Conservation (phyloP, 306 rosid species). For the Corylus avellana region DNA sequence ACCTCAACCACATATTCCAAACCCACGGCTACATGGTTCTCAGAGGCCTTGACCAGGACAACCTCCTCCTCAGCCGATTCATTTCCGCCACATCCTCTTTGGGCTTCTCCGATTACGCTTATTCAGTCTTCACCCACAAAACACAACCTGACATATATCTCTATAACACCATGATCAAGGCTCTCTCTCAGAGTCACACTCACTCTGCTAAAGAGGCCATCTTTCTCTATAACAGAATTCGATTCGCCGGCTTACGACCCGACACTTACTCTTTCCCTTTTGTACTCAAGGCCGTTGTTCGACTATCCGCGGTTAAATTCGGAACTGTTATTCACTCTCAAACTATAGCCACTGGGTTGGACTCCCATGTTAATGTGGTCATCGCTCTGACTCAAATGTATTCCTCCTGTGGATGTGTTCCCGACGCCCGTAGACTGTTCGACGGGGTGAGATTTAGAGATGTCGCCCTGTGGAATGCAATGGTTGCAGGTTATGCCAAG, state of each 20-base stretch:
- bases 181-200: slow-evolving; percentile 37
- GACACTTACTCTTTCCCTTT: slow-evolving; percentile 64
- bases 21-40: slow-evolving; percentile 47
- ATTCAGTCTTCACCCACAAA: slow-evolving; percentile 39
- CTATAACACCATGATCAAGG: slow-evolving; percentile 50
- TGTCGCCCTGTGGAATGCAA: slow-evolving; percentile 51
- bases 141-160: slow-evolving; percentile 33
- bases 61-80: slow-evolving; percentile 46
- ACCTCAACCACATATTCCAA: slow-evolving; percentile 45
- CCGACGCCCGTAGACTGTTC: slow-evolving; percentile 54
- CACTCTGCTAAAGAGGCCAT: slow-evolving; percentile 29
- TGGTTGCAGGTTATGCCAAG: slow-evolving; percentile 61
- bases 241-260: slow-evolving; percentile 30
- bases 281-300: slow-evolving; percentile 53
- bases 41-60: slow-evolving; percentile 43
- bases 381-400: slow-evolving; percentile 59
- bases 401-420: slow-evolving; percentile 42
- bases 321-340: slow-evolving; percentile 59
- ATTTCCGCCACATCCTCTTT: slow-evolving; percentile 47
- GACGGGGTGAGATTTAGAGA: slow-evolving; percentile 30
- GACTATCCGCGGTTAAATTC: slow-evolving; percentile 13
- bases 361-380: slow-evolving; percentile 26
- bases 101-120: slow-evolving; percentile 42
- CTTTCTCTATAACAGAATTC: slow-evolving; percentile 37
- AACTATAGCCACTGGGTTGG: slow-evolving; percentile 44